Evolutionary conservation across 352 stramenopile genomes (phyloP), one percentile per base, ranked within the genome.

Genomic region (Phytophthora fragariaefolia): DNA sequence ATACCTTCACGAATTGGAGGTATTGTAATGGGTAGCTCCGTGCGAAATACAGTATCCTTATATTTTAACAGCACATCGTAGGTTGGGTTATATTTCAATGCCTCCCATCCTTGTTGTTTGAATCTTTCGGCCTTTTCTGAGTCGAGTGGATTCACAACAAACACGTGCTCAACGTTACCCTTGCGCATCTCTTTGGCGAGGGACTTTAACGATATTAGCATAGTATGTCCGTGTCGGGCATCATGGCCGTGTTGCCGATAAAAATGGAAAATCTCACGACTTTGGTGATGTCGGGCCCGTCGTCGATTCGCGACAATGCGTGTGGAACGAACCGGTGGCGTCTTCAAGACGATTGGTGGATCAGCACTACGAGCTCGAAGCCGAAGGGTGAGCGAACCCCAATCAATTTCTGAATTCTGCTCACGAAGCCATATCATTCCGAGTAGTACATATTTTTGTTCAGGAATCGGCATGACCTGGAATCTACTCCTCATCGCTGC

Each of bases 361-460:
- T 56, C 7, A 4, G 24, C 17, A 8, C 15, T 15, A 4, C 36
- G 59, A 42, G 60, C 55, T 20, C 38, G 28, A 60, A 27, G 49
- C 5, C 32, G 18, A n/a, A 69, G 9, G 2, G 23, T n/a, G 42
- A 26, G 27, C 23, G 49, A 55, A 59, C 46, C 46, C 54, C 54
- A 65, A 42, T 70, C 34, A 22, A 70, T 56, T 54, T 70, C 48
- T 8, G 63, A 54, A 15, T 64, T 70, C 15, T 70, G 52, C 28
- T 70, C 62, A 26, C 52, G 32, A 23, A 70, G 62, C 61, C 45
- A 63, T 34, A 69, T 61, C 61, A 63, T 63, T 5, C 61, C 61
- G 4, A 69, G 8, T 8, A 61, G 36, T 18, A 64, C 36, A 38
- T 70, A 53, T 15, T 71, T 70, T 26, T 20, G 22, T 20, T 62